phyloP scores from a whole-genome alignment of 139 green algal species.

The Klebsormidium nitens region DNA sequence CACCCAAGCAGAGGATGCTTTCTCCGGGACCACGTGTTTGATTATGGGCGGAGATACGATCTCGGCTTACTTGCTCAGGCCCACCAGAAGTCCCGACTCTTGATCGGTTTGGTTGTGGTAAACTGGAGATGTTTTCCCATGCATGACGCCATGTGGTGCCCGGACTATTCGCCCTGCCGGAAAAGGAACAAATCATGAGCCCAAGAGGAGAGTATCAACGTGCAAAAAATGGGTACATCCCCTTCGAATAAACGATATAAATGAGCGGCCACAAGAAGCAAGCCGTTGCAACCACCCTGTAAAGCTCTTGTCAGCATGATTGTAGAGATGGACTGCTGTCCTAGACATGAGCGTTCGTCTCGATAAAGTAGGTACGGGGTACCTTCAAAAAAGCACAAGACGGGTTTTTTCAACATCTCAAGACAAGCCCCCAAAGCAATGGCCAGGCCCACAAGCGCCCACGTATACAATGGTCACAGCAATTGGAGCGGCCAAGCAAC shows the following conservation, averaged over 20 bases:
- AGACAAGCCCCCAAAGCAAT: too few species aligned
- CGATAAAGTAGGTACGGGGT: too few species aligned
- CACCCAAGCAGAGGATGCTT: too few species aligned
- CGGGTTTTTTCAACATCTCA: too few species aligned
- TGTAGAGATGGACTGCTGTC: too few species aligned
- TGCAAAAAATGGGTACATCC: neutral
- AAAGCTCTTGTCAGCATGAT: too few species aligned
- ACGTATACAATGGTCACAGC: neutral
- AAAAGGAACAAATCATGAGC: conserved; percentile 4
- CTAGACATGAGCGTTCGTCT: too few species aligned
- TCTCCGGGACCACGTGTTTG: too few species aligned
- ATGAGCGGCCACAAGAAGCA: neutral
- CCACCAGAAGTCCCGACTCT: conserved; percentile 62
- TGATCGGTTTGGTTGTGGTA: conserved; percentile 60
- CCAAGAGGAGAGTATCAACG: neutral
- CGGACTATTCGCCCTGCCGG: conserved; percentile 62
- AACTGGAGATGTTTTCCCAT: conserved; percentile 91
- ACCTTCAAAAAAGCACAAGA: too few species aligned
- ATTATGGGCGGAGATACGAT: too few species aligned
- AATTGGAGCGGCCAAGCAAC: too few species aligned
- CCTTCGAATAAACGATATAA: conserved; percentile 1
- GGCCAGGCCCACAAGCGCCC: neutral
- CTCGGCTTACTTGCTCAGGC: conserved; percentile 53
- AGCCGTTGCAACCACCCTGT: neutral
- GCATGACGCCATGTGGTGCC: conserved; percentile 88